phyloP scores from a whole-genome alignment of 345 rosid genomes.

The Aquilaria yunnanensis region DNA sequence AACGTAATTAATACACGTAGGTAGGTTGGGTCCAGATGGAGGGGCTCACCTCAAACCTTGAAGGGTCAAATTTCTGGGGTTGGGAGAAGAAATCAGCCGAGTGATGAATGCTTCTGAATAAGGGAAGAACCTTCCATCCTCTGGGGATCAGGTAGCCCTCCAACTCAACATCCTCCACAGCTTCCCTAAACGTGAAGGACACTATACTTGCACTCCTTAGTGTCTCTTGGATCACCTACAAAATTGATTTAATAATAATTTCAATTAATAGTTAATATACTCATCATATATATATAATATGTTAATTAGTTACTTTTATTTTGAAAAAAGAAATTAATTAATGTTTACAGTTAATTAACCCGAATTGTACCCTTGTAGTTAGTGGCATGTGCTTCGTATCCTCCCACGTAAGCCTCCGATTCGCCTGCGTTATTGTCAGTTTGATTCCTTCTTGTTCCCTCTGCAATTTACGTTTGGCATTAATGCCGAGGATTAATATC shows the following conservation, averaged over 20 bases:
- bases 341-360: neutral
- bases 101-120: conserved; percentile 86
- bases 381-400: conserved; percentile 87
- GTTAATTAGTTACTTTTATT: neutral
- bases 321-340: neutral
- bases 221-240: conserved; percentile 96
- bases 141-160: conserved; percentile 81
- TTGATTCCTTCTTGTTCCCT: conserved; percentile 62
- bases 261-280: neutral
- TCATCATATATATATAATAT: too few relatives aligned
- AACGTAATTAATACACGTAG: too few relatives aligned
- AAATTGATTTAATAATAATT: neutral
- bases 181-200: conserved; percentile 92
- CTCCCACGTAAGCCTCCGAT: conserved; percentile 72
- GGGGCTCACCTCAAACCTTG: conserved; percentile 67
- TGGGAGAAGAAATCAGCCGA: conserved; percentile 60
- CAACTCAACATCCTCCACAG: conserved; percentile 76
- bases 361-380: conserved; percentile 52
- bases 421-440: conserved; percentile 36
- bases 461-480: conserved; percentile 25
- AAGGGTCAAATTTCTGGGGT: conserved; percentile 80
- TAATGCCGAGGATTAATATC: too few relatives aligned
- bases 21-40: too few relatives aligned
- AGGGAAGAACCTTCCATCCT: conserved; percentile 98
- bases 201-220: conserved; percentile 76